Evolutionary conservation across 2,329 filamentous ascomycete species (phyloP), one percentile per base, ranked within the genome.

Genomic region (Celoporthe dispersa): DNA sequence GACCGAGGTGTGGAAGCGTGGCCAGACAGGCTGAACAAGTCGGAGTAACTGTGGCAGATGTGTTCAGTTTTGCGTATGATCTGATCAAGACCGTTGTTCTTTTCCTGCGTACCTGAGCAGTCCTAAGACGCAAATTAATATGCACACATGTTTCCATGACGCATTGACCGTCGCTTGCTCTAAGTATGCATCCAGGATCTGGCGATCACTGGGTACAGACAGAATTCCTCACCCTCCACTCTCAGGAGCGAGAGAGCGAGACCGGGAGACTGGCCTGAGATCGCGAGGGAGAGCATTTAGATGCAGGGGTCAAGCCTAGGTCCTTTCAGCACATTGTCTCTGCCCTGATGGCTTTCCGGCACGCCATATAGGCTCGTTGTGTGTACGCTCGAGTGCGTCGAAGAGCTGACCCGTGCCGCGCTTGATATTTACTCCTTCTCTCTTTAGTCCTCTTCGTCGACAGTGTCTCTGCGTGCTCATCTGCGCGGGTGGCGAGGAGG

Each of bases 1-100:
- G n/a, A 88, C 89, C 0, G 91, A 94, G 80, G 84, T 90, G 19
- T 92, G 90, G 83, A 80, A 88, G 73, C 55, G 28, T 0, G 31
- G 14, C 41, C 28, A 51, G 28, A 16, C 31, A 39, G 37, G n/a
- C 41, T 44, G 25, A 48, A 31, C 14, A 28, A 28, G 25, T 16
- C 25, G 44, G 19, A 22, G 28, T 48, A 31, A 37, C 8, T 53
- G 37, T 33, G 61, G 11, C 28, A 41, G 44, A 31, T 35, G 28
- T 31, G 33, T 25, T n/a, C 62, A 31, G 33, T n/a, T 28, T 25
- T 19, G 22, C 19, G n/a, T 44, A 5, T 33, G 12, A 35, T n/a
- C n/a, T 63, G 60, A 63, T 44, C 35, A 63, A 16, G 11, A 14
- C 37, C 39, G 35, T n/a, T 28, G 16, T 28, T 25, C 4, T 63